These are phyloP conservation scores for Podospora tetraspora DNA, from an alignment of 495 filamentous ascomycete genomes.

Conservation along the genomic window DNA sequence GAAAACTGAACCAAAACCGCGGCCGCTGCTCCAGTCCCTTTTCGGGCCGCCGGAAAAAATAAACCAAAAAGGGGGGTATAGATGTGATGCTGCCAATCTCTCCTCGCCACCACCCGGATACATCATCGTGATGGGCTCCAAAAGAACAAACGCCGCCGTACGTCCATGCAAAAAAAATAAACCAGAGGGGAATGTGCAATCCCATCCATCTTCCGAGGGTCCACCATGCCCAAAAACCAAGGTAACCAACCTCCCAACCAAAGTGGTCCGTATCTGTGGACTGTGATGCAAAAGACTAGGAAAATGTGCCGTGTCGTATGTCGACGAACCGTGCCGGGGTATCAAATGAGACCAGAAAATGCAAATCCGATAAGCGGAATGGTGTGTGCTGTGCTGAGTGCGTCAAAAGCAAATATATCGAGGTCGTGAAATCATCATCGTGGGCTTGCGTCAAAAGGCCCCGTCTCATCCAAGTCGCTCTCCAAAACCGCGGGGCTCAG, in stretches of 20 bases:
- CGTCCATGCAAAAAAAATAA: neutral
- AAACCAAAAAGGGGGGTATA: neutral
- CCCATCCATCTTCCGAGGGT: neutral
- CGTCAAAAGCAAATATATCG: neutral
- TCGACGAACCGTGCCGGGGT: neutral
- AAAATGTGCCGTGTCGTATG: neutral
- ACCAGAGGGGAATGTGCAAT: neutral
- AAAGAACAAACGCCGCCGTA: neutral
- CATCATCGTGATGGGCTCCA: neutral
- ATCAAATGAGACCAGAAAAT: conserved; percentile 3
- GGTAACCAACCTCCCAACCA: neutral
- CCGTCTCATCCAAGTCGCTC: neutral
- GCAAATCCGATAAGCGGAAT: neutral
- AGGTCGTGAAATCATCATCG: neutral
- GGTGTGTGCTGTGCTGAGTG: neutral
- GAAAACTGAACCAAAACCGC: neutral
- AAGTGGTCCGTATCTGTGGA: neutral
- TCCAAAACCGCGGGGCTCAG: neutral
- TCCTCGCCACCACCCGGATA: neutral
- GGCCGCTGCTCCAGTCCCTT: too few species aligned
- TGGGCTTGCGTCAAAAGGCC: neutral
- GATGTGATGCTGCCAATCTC: neutral
- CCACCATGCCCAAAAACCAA: neutral
- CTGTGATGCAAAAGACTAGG: neutral
- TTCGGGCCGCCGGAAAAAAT: neutral